A percentile compares a stretch with the other conserved stretches of the same genome.
Conservation (phyloP, 2,329 filamentous ascomycete species). For the Nemania abortiva region DNA sequence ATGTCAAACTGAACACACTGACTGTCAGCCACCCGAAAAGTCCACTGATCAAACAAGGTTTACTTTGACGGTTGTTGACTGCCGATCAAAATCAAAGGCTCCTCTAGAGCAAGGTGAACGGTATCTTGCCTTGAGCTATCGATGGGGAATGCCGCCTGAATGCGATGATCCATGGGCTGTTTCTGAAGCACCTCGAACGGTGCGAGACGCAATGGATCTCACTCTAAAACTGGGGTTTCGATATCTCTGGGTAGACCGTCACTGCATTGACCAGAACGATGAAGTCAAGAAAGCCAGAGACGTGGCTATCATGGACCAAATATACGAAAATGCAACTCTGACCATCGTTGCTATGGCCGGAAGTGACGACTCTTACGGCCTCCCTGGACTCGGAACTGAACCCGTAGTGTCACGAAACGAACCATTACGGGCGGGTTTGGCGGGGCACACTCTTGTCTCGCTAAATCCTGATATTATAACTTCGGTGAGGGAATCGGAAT, state of each 20-base stretch:
- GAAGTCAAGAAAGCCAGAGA: constrained; percentile 15
- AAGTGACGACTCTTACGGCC: constrained; percentile 14
- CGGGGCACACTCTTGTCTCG: constrained; percentile 11
- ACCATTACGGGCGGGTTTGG: constrained; percentile 9
- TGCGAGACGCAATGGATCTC: constrained; percentile 24
- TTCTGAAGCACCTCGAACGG: constrained; percentile 18
- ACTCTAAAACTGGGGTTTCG: constrained; percentile 8
- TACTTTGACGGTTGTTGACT: constrained; percentile 19
- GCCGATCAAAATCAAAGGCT: background rate
- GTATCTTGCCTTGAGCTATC: constrained; percentile 23
- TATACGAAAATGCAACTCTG: constrained; percentile 29
- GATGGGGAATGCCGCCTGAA: constrained; percentile 12
- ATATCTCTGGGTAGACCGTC: constrained; percentile 29
- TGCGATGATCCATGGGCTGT: constrained; percentile 26
- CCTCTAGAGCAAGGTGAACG: background rate
- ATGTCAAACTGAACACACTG: constrained; percentile 12
- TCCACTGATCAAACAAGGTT: background rate
- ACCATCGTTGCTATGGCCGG: constrained; percentile 24
- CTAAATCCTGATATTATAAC: constrained; percentile 9
- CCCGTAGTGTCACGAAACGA: constrained; percentile 16
- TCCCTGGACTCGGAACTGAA: constrained; percentile 4
- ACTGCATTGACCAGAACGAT: constrained; percentile 23
- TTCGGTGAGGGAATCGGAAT: constrained; percentile 16
- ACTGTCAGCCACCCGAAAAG: constrained; percentile 3
- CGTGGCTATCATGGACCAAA: constrained; percentile 19